Base-by-base conservation (phyloP, 345 rosid genomes). In the Combretum micranthum region DNA sequence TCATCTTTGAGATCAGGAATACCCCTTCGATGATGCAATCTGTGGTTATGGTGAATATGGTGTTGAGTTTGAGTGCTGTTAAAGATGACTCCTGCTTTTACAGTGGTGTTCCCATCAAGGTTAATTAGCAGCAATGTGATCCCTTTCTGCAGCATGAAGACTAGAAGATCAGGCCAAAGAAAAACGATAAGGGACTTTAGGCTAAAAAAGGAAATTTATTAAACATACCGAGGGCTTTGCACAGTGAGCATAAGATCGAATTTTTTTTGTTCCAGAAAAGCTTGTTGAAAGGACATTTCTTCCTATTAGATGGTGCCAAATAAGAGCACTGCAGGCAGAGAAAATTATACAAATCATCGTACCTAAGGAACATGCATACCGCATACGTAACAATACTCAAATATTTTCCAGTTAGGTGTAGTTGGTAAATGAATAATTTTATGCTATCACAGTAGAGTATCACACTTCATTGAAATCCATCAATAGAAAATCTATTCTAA, bases 301-400 rank as follows among this genome's bases (percentile, higher is more conserved):
- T 64, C 96, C 95, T 95, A 91, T 88, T 52, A 91, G 65, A 63
- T 61, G 69, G 64, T 80, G 83, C 96, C 96, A 91, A 20, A 88
- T 83, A 68, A 91, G 95, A 61, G 86, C 88, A 52, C 95, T 90
- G 86, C 80, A 63, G n/a, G 25, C n/a, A 56, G 52, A 69, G 57
- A 21, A 68, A 17, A 37, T 52, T 21, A 13, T 22, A 9, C 4
- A 51, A 51, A 51, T 4, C 32, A 4, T 8, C 12, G 22, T 3
- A 15, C 19, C 19, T 51, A 5, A 32, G 39, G 1, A 32, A 5
- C 9, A 7, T 32, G 39, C 39, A 7, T 32, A 32, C 39, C 4
- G n/a, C n/a, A n/a, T n/a, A n/a, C 4, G n/a, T 32, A 32, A 32
- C 8, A 32, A 10, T 10, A 32, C 39, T 32, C 39, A 32, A 32